These are phyloP conservation scores for Dichomitus squalens DNA, from an alignment of 1,284 basidiomycete species.

Conservation along the genomic window DNA sequence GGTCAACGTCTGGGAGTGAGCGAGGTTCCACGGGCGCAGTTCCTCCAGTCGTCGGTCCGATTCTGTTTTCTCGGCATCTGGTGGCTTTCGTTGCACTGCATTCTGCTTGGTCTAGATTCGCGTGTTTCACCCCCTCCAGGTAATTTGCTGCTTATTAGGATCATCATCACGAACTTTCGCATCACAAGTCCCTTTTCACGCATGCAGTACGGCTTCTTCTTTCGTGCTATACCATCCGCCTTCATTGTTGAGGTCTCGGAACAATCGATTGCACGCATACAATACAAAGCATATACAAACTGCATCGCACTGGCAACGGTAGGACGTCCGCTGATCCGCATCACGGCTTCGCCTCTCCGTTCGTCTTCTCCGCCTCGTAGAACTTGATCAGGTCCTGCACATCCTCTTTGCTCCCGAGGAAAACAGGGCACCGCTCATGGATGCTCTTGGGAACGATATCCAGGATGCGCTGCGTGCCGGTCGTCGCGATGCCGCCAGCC, in stretches of 20 bases:
- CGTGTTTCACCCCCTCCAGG: background rate
- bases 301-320: slow-evolving; percentile 8
- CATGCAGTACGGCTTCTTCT: background rate
- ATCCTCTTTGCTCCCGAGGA: slow-evolving; percentile 94
- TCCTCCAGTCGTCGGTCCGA: background rate
- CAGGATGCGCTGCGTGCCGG: slow-evolving; percentile 89
- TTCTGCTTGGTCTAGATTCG: background rate
- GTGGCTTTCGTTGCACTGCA: background rate
- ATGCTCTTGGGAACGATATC: slow-evolving; percentile 90
- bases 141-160: background rate
- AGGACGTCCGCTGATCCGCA: background rate
- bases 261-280: slow-evolving; percentile 17
- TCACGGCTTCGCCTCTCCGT: slow-evolving; percentile 24
- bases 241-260: background rate
- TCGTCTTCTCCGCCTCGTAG: slow-evolving; percentile 44
- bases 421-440: slow-evolving; percentile 93
- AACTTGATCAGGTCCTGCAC: slow-evolving; percentile 89
- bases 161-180: background rate
- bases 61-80: too few relatives aligned
- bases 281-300: slow-evolving; percentile 16
- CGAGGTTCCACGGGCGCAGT: background rate
- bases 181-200: background rate
- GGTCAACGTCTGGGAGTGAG: slow-evolving; percentile 38
- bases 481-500: slow-evolving; percentile 96
- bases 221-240: background rate